These are phyloP conservation scores for Penicillium sp. DNA, from an alignment of 2,329 filamentous ascomycete genomes.

Conservation along the genomic window DNA sequence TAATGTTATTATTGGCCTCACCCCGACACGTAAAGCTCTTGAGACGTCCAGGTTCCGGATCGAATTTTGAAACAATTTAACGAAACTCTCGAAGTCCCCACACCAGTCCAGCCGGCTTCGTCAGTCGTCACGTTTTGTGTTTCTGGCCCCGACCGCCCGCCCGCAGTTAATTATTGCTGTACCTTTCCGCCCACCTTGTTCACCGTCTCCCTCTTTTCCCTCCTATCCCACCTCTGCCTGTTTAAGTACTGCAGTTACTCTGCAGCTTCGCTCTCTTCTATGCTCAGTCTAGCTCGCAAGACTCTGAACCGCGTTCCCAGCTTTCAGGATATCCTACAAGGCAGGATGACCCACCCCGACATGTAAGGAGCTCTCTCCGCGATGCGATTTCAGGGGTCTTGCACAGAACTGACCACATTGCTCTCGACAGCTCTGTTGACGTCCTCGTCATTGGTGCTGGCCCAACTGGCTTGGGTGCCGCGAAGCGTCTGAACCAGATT, in stretches of 20 bases:
- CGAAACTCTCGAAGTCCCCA: constrained; percentile 32
- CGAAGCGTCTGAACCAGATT: constrained; percentile 96
- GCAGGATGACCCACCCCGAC: constrained; percentile 52
- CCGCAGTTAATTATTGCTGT: constrained; percentile 28
- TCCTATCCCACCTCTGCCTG: constrained; percentile 22
- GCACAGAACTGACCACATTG: constrained; percentile 21
- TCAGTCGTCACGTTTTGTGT: constrained; percentile 33
- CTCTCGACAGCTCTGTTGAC: constrained; percentile 76
- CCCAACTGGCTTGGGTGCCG: constrained; percentile 95
- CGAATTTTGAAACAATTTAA: constrained; percentile 43
- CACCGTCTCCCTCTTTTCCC: constrained; percentile 27
- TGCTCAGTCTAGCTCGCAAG: constrained; percentile 50
- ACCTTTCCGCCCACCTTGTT: constrained; percentile 31
- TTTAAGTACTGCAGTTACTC: constrained; percentile 36
- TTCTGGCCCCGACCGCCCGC: constrained; percentile 23
- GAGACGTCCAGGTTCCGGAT: constrained; percentile 15
- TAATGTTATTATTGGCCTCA: background rate
- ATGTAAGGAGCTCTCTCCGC: constrained; percentile 40
- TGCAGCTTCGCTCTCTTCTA: constrained; percentile 42
- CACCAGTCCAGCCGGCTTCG: constrained; percentile 26
- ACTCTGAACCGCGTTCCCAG: constrained; percentile 50
- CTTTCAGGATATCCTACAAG: constrained; percentile 52
- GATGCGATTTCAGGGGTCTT: constrained; percentile 14
- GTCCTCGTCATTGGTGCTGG: constrained; percentile 98
- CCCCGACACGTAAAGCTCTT: background rate